phyloP scores from a whole-genome alignment of 495 filamentous ascomycete species.

The Penicillium canariense region DNA sequence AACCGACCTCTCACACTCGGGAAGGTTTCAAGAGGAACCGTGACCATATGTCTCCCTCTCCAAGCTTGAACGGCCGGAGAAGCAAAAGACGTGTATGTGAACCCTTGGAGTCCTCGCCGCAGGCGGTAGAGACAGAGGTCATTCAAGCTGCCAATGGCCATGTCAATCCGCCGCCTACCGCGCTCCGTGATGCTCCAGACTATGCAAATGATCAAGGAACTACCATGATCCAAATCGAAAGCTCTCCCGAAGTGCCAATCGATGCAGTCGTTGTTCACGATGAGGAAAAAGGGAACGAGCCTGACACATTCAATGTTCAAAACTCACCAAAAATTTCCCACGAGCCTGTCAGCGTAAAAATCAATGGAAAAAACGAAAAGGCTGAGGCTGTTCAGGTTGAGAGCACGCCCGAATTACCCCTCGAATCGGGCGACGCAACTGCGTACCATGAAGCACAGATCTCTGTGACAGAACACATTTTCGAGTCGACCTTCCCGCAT shows the following conservation, averaged over 20 bases:
- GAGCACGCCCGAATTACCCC: not conserved
- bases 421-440: not conserved
- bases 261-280: not conserved
- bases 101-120: not conserved
- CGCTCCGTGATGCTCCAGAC: not conserved
- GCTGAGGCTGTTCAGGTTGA: not conserved
- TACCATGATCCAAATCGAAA: not conserved
- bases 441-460: not conserved
- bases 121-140: not conserved
- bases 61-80: not conserved
- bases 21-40: conserved; percentile 6
- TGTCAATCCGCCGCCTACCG: not conserved
- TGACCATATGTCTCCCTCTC: not conserved
- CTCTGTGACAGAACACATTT: not conserved
- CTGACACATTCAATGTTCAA: not conserved
- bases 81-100: not conserved
- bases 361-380: not conserved
- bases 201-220: not conserved
- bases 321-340: not conserved
- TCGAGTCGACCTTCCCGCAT: not conserved
- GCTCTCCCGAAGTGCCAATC: not conserved
- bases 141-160: not conserved
- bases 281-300: not conserved
- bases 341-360: not conserved
- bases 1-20: not conserved